Evolutionary conservation across 2,329 filamentous ascomycete species (phyloP), one percentile per base, ranked within the genome.

Genomic region (Xylaria sp.): DNA sequence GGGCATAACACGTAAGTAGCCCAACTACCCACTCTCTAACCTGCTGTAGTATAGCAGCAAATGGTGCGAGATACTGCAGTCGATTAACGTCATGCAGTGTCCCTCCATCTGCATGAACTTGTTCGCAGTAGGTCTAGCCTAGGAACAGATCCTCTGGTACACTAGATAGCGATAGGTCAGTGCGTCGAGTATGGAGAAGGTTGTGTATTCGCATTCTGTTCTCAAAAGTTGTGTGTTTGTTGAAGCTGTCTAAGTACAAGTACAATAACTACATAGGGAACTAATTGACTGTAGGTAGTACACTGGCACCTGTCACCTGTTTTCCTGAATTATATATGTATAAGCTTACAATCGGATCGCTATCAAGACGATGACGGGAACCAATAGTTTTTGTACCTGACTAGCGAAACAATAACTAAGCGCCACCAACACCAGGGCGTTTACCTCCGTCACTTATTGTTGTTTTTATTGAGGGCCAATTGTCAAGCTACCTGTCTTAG

Each of bases 21-120:
- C 20, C 45, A 15, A n/a, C 48, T 30, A 52, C n/a, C 25, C 36
- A 39, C 36, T 39, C 12, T 13, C 28, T 55, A 32, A 10, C 12
- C 23, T 15, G 45, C 36, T 39, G 36, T 39, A 39, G 36, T 28
- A 48, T 30, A 25, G 32, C 18, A 13, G 34, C 45, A 55, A 28
- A 50, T 61, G 39, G 39, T 56, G 57, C 18, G 63, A 60, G 63
- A 65, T 60, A 41, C 18, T 60, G 39, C 13, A 34, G 55, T 15
- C 6, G 52, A 57, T 66, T 62, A 62, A 43, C 34, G 34, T 56
- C 41, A 62, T 57, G 63, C 58, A 62, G n/a, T 4, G 41, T 50
- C 43, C 48, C 39, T 66, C 34, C 59, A 66, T 66, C 25, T 52
- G 59, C 64, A 66, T 66, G 52, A 62, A 66, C 64, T 36, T 41